phyloP scores from a whole-genome alignment of 176 grass and related monocot genomes.

The Carex cristatella region DNA sequence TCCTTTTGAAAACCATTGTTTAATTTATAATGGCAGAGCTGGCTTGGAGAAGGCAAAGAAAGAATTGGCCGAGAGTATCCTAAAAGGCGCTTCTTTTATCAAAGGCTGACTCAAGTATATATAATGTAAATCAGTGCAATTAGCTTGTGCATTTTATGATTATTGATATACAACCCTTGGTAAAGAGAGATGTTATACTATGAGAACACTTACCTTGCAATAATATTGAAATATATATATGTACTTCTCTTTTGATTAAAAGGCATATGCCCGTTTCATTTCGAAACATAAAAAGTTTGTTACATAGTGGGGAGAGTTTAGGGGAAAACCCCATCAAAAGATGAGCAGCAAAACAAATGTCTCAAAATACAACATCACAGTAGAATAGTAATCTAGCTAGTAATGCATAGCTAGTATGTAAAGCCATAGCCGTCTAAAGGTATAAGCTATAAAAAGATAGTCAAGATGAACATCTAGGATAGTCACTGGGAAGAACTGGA shows the following conservation, averaged over 20 bases:
- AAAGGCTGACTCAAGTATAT: conserved; percentile 39
- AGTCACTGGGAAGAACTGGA: no score
- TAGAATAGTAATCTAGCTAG: no score
- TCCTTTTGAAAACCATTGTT: not conserved
- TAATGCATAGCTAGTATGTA: no score
- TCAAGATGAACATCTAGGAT: no score
- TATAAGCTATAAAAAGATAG: no score
- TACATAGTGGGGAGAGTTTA: no score
- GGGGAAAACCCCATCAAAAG: no score
- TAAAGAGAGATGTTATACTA: not conserved
- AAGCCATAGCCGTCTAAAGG: no score
- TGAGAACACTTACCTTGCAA: not conserved
- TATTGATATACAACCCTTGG: conserved; percentile 13
- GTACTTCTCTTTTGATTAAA: not conserved
- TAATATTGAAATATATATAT: not conserved
- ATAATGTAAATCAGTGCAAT: conserved; percentile 5
- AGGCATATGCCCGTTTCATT: no score
- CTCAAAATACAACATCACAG: no score
- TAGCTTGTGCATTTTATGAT: conserved; percentile 4
- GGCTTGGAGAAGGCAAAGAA: conserved; percentile 86
- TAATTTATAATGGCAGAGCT: conserved; percentile 27
- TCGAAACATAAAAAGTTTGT: no score
- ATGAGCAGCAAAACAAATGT: no score
- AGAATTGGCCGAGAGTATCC: conserved; percentile 72
- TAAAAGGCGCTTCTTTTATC: conserved; percentile 73